Percentiles rank a stretch among this genome's conserved stretches.
Evolutionary conservation across 129 eudicot species (phyloP).

Genomic region (Ambrosia artemisiifolia): DNA sequence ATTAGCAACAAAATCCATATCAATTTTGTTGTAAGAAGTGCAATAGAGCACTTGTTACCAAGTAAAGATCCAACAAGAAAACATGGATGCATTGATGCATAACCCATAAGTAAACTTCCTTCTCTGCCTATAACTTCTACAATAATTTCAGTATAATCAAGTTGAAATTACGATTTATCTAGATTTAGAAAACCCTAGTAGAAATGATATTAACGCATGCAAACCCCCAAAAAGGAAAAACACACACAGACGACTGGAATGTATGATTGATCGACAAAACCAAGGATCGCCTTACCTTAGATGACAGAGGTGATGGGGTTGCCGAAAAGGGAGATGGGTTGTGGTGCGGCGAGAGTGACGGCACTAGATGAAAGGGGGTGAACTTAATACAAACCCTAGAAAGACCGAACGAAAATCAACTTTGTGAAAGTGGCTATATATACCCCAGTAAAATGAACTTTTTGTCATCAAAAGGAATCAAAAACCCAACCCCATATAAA

Average conservation of each 20-base stretch:
- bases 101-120: constrained; percentile 23
- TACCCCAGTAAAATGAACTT: background rate
- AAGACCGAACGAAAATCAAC: constrained; percentile 7
- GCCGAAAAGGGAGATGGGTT: constrained; percentile 6
- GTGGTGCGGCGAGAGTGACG: background rate
- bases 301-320: constrained; percentile 2
- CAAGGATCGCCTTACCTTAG: constrained; percentile 6
- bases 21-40: background rate
- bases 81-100: constrained; percentile 1
- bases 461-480: constrained; percentile 11
- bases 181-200: constrained; percentile 4
- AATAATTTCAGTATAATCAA: constrained; percentile 9
- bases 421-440: constrained; percentile 6
- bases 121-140: background rate
- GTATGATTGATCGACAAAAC: constrained; percentile 7
- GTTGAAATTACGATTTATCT: constrained; percentile 5
- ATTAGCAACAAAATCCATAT: constrained; percentile 29
- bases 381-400: constrained; percentile 22
- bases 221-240: background rate
- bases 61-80: background rate
- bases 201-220: constrained; percentile 2
- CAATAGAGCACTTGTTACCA: constrained; percentile 4
- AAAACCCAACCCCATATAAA: constrained; percentile 10
- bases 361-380: constrained; percentile 12
- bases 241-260: background rate